phyloP scores from a whole-genome alignment of 129 eudicot genomes.

The Helichrysum umbraculigerum region DNA sequence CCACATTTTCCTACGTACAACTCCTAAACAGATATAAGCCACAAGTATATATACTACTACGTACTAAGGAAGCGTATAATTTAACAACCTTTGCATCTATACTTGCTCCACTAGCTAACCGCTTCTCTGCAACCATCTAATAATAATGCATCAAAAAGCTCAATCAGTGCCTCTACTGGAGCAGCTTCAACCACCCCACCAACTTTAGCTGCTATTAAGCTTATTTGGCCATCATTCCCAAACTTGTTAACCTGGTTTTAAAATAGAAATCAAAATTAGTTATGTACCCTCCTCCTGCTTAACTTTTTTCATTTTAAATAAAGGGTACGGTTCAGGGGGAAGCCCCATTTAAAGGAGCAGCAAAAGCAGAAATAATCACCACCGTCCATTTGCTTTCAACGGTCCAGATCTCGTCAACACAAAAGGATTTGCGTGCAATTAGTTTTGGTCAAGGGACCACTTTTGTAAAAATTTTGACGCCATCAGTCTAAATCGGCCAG shows the following conservation, averaged over 20 bases:
- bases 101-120: slow-evolving; percentile 53
- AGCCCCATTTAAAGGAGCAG: too few species aligned
- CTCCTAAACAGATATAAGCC: slow-evolving; percentile 19
- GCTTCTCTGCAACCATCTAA: slow-evolving; percentile 97
- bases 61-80: background rate
- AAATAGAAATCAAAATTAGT: background rate
- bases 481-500: too few species aligned
- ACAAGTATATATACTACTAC: slow-evolving; percentile 4
- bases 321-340: too few species aligned
- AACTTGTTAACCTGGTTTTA: slow-evolving; percentile 76
- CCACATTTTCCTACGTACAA: slow-evolving; percentile 19
- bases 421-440: too few species aligned
- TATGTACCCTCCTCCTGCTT: too few species aligned
- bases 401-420: too few species aligned
- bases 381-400: too few species aligned
- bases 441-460: too few species aligned
- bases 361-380: too few species aligned
- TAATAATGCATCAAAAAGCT: slow-evolving; percentile 84
- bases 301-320: too few species aligned
- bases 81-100: slow-evolving; percentile 65
- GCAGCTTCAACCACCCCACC: slow-evolving; percentile 94
- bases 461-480: too few species aligned
- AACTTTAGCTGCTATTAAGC: slow-evolving; percentile 83
- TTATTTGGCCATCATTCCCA: slow-evolving; percentile 83
- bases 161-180: slow-evolving; percentile 81